Evolutionary conservation across 108 stramenopile species (phyloP), one percentile per base, ranked within the genome.

Genomic region (Parmales sp.): DNA sequence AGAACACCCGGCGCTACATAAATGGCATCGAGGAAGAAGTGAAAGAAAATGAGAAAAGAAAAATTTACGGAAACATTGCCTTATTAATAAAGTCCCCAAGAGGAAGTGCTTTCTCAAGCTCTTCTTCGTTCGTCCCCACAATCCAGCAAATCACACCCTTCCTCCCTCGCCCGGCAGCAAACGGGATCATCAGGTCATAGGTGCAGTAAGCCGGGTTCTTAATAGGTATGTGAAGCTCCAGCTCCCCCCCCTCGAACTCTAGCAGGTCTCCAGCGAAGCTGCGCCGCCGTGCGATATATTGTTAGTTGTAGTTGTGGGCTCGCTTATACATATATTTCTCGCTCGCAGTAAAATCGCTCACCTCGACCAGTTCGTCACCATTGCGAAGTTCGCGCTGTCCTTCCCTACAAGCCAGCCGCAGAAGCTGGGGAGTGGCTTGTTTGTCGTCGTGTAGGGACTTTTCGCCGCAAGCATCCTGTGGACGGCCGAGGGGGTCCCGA

Each of bases 111-210:
- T 43, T 36, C 44, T 43, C 26, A 7, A 66, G 19, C 9, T 28
- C 65, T 16, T 38, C 65, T 25, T 66, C 65, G 25, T 66, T 44
- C n/a, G 65, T 45, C 5, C 23, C 29, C 8, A 45, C 44, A 11
- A 25, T 44, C 65, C 65, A 66, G 44, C 65, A 66, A 29, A 66
- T 39, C 25, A 66, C 65, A 44, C 65, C 65, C n/a, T 7, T 19
- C 11, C 36, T 39, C 19, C 43, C 41, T 44, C 1, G 0, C 25
- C 26, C 43, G 37, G 28, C 9, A 11, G 20, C 13, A 44, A 66
- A 66, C 23, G 65, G 65, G 37, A 66, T 45, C 65, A 66, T 66
- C 65, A 45, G 11, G 25, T 66, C 65, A n/a, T n/a, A 66, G 20
- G 45, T 18, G 19, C 25, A 31, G 23, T 38, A 39, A 1, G 65